Evolutionary conservation across 768 basidiomycete genomes (phyloP).

Genomic region (Mycena venus): DNA sequence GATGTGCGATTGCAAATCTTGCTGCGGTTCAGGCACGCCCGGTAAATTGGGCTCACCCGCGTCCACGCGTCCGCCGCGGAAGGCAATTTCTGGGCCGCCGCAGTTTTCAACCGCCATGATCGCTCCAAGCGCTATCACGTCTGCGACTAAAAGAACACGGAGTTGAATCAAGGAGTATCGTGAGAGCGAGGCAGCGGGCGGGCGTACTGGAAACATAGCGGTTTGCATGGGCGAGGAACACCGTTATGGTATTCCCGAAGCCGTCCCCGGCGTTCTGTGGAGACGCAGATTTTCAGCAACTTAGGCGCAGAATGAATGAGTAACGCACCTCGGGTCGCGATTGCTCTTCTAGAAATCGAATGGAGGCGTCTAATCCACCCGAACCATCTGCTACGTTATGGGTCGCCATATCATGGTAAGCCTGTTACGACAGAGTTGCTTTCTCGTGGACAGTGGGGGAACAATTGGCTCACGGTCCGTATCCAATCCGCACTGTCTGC

Average conservation of each 20-base stretch:
- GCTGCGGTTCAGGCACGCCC: background rate
- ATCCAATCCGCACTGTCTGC: background rate
- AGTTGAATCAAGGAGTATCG: background rate
- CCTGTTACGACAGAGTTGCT: background rate
- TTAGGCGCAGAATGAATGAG: background rate
- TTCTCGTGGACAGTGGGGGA: no score
- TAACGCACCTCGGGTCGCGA: background rate
- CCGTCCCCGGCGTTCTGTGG: background rate
- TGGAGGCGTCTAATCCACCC: background rate
- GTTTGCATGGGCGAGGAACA: background rate
- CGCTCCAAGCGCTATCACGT: background rate
- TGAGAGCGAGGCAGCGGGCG: no score
- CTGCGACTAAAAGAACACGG: background rate
- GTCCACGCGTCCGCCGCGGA: constrained; percentile 1
- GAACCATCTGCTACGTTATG: background rate
- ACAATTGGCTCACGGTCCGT: background rate
- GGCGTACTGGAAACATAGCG: background rate
- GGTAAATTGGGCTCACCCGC: background rate
- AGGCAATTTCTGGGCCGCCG: background rate
- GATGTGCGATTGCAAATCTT: constrained; percentile 11
- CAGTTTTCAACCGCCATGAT: background rate
- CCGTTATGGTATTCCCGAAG: background rate
- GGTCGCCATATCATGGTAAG: constrained; percentile 9
- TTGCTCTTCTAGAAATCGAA: background rate
- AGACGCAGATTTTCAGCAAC: background rate